Percentiles rank a stretch among this genome's conserved stretches.
Evolutionary conservation across 2,329 filamentous ascomycete species (phyloP).

Genomic region (Knufia petricola): DNA sequence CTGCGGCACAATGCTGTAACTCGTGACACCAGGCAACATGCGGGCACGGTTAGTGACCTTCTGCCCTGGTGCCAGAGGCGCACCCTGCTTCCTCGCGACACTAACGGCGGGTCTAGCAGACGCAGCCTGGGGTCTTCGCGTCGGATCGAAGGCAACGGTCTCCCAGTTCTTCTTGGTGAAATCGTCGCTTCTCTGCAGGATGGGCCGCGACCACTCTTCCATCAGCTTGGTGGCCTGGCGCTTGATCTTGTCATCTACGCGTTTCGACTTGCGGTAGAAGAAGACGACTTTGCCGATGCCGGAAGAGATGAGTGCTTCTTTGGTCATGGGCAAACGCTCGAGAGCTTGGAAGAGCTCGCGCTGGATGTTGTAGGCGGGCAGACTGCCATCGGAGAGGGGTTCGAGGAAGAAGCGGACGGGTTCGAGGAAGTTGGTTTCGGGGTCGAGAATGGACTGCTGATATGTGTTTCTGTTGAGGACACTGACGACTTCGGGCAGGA

Average conservation of each 20-base stretch:
- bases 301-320: slow-evolving; percentile 79
- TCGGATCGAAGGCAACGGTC: slow-evolving; percentile 51
- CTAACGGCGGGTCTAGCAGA: slow-evolving; percentile 27
- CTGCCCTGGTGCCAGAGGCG: slow-evolving; percentile 19
- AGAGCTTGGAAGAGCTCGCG: slow-evolving; percentile 82
- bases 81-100: slow-evolving; percentile 35
- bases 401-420: slow-evolving; percentile 96
- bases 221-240: slow-evolving; percentile 86
- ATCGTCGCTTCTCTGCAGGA: slow-evolving; percentile 86
- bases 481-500: slow-evolving; percentile 80
- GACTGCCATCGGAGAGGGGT: slow-evolving; percentile 81
- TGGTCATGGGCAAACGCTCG: slow-evolving; percentile 72
- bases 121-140: slow-evolving; percentile 15
- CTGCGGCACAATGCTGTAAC: slow-evolving; percentile 53
- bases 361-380: slow-evolving; percentile 96
- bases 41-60: slow-evolving; percentile 44
- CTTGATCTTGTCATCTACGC: slow-evolving; percentile 80
- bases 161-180: slow-evolving; percentile 71
- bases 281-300: slow-evolving; percentile 93
- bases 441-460: slow-evolving; percentile 77
- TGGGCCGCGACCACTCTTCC: slow-evolving; percentile 90
- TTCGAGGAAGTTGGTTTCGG: slow-evolving; percentile 89
- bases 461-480: slow-evolving; percentile 79
- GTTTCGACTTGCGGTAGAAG: slow-evolving; percentile 94
- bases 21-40: slow-evolving; percentile 49